Base-by-base conservation (phyloP, 164 flowering plant species). In the Berberis thunbergii region DNA sequence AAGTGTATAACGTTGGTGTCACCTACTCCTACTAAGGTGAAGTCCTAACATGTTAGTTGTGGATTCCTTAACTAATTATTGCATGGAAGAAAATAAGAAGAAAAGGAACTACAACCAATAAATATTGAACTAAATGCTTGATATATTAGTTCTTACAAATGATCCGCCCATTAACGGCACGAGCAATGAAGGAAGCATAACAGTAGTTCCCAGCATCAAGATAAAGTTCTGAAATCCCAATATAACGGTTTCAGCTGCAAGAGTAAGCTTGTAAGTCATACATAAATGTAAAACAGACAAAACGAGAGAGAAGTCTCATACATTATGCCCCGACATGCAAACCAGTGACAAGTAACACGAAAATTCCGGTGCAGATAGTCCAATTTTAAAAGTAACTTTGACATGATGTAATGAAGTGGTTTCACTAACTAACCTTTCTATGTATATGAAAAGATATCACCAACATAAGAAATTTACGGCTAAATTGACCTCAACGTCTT, bases 211-310 rank as follows among this genome's bases (percentile, higher is more conserved):
- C 69, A 95, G 73, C 86, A 88, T 84, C 77, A 95, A 54, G 57
- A 95, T 88, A 84, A 91, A 95, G 75, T 95, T 91, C 71, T 95
- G 99, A 76, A 95, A 91, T 62, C 90, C 99, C 72, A 95, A 74
- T 61, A 86, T 7, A 57, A 95, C 70, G 45, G 97, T 88, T 79
- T 95, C 97, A 67, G 79, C 97, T 95, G 92, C 88, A 86, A 67
- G 43, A 71, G 41, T 66, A 67, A 72, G 4, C 49, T 57, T 26
- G 26, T 39, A 41, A 5, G 11, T 41, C 49, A 54, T 60, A 63
- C 67, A 38, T 53, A 38, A 43, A 52, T 40, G 4, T 42, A 26
- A 26, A 4, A 57, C 4, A 4, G 57, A 52, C 7, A 50, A 11
- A 10, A 52, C 40, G 10, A 41, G 10, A 41, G 6, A 2, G 44